Base-by-base conservation (phyloP, 495 filamentous ascomycete genomes). In the Oleoguttula mirabilis region DNA sequence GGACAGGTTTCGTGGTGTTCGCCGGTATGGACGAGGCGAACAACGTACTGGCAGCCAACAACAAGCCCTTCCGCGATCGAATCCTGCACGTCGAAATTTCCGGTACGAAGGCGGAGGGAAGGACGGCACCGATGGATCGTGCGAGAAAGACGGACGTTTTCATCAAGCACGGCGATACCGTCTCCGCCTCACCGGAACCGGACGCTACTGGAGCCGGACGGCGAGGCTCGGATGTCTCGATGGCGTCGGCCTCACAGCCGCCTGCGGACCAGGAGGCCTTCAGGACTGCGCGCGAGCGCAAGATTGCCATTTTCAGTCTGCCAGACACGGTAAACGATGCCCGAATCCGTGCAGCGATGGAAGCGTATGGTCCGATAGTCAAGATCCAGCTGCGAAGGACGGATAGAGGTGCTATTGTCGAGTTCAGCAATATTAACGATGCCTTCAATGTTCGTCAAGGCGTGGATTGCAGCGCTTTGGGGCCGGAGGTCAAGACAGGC, bases 331-430 rank as follows among this genome's bases (percentile, higher is more conserved):
- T 80, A 45, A 81, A 78, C 37, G 72, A 77, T 45, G 69, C 72
- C 8, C 73, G 75, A 1, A 67, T 81, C 39, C 68, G 67, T n/a
- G 61, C 67, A 11, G 59, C 80, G 16, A 65, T 79, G 7, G 79
- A 82, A 44, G 70, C 72, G 10, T 72, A 80, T 36, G 75, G 72
- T 16, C 58, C 60, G 17, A 55, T 78, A 16, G 58, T 71, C 43
- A 74, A 76, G 55, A 64, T 80, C 23, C 52, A 67, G 11, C 56
- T 80, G 28, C 68, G 73, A 28, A 84, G 84, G 2, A 73, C 84
- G 37, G 82, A 90, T 44, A 73, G 78, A 49, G 88, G 90, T n/a
- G 90, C 87, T 8, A 79, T 88, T 37, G 68, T 94, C 32, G 90
- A 96, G 55, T 94, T 78, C 55, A 66, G 63, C 8, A 76, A 82